Conservation (phyloP, 495 filamentous ascomycete species). For the Penicillium goetzii region DNA sequence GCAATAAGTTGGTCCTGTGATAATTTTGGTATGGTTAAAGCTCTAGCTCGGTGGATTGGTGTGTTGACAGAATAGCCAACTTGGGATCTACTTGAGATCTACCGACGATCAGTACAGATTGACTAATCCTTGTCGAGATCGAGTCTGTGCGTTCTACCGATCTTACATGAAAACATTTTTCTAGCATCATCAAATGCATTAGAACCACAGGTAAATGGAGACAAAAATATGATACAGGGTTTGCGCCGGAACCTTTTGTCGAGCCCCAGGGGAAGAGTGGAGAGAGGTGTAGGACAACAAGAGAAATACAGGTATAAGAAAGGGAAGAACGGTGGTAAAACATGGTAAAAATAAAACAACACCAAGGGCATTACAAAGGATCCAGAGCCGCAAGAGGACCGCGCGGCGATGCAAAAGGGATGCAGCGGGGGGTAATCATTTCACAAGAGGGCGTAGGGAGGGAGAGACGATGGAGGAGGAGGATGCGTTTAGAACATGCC, state of each 20-base stretch:
- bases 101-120: neutral
- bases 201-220: constrained; percentile 19
- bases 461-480: constrained; percentile 9
- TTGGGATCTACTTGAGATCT: neutral
- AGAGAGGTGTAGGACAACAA: constrained; percentile 26
- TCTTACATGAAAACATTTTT: neutral
- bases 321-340: constrained; percentile 12
- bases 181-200: constrained; percentile 25
- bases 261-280: constrained; percentile 31
- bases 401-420: constrained; percentile 52
- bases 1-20: no score
- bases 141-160: neutral
- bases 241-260: constrained; percentile 34
- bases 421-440: constrained; percentile 36
- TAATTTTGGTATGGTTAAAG: no score
- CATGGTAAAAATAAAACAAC: constrained; percentile 35
- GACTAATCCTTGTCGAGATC: neutral
- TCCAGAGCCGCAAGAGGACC: constrained; percentile 32
- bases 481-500: constrained; percentile 51
- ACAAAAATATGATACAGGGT: constrained; percentile 35
- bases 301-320: constrained; percentile 39
- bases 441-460: constrained; percentile 22
- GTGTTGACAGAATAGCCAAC: neutral
- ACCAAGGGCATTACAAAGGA: constrained; percentile 37
- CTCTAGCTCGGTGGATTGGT: no score